These are phyloP conservation scores for Blastobotrys robertii DNA, from an alignment of 805 yeast species.

Conservation along the genomic window DNA sequence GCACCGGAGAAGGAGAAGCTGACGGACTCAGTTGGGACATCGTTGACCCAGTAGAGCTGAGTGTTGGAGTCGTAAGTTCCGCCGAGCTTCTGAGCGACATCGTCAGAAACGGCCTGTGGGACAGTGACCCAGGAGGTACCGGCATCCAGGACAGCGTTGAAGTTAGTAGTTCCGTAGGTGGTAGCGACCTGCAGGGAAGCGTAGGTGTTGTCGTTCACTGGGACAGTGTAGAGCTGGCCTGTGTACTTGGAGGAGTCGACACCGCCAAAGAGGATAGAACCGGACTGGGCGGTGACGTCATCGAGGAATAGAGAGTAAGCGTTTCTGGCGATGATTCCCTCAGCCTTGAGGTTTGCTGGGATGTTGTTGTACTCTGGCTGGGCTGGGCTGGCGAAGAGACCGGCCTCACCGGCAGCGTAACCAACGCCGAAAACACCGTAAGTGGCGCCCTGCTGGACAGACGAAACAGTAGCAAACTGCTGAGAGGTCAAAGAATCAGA, in stretches of 20 bases:
- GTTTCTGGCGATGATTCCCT: constrained; percentile 30
- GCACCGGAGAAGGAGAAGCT: constrained; percentile 20
- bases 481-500: constrained; percentile 39
- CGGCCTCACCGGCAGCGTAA: constrained; percentile 9
- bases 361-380: constrained; percentile 40
- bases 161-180: background rate
- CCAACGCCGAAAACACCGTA: constrained; percentile 23
- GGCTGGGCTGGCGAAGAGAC: background rate
- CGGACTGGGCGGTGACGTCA: constrained; percentile 16
- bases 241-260: constrained; percentile 11
- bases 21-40: constrained; percentile 1
- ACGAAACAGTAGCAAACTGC: constrained; percentile 52
- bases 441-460: constrained; percentile 29
- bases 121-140: constrained; percentile 42
- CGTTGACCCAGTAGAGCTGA: background rate
- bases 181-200: constrained; percentile 9
- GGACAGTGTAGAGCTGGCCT: constrained; percentile 21
- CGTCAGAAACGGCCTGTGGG: constrained; percentile 22
- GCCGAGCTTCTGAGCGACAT: background rate
- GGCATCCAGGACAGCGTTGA: constrained; percentile 34
- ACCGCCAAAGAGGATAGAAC: constrained; percentile 10
- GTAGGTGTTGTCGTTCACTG: constrained; percentile 29
- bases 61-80: background rate
- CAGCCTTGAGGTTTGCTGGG: constrained; percentile 42
- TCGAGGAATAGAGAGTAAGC: constrained; percentile 38